A percentile compares a stretch with the other conserved stretches of the same genome.
Conservation (phyloP, 2,329 filamentous ascomycete species). For the Pestalotiopsis sp. region DNA sequence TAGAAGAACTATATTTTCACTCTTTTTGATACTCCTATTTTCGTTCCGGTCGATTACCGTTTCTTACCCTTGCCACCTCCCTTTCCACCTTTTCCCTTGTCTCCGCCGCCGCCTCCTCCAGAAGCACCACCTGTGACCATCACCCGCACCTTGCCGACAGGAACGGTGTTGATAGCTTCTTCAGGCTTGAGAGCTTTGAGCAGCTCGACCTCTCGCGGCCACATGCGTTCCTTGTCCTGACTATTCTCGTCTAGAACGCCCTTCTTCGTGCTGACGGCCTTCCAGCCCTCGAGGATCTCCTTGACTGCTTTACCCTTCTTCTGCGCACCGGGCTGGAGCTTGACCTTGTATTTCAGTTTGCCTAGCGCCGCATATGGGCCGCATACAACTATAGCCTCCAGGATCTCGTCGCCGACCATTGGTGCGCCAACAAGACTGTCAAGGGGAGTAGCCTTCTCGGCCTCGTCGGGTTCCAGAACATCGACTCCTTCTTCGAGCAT, state of each 20-base stretch:
- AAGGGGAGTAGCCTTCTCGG: constrained; percentile 55
- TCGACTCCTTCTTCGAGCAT: constrained; percentile 63
- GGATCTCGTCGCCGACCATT: constrained; percentile 78
- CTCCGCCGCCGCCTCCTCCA: constrained; percentile 41
- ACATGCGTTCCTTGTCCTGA: constrained; percentile 72
- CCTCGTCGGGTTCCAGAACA: constrained; percentile 60
- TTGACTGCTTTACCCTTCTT: constrained; percentile 96
- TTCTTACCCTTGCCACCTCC: constrained; percentile 45
- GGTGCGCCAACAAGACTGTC: constrained; percentile 79
- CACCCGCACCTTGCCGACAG: constrained; percentile 77
- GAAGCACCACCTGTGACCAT: constrained; percentile 67
- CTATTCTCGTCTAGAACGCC: constrained; percentile 62
- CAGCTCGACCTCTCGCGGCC: constrained; percentile 83
- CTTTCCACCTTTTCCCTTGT: constrained; percentile 33
- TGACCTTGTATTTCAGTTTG: constrained; percentile 89
- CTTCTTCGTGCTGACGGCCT: constrained; percentile 61
- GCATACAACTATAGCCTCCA: constrained; percentile 66
- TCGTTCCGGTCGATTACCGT: constrained; percentile 26
- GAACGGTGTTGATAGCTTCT: constrained; percentile 79
- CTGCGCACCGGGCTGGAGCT: constrained; percentile 83
- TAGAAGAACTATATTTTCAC: neutral
- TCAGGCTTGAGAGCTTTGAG: constrained; percentile 79
- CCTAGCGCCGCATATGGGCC: constrained; percentile 65
- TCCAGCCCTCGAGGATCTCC: constrained; percentile 85
- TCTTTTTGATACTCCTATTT: neutral